Percentiles rank a stretch among this genome's conserved stretches.
phyloP scores from a whole-genome alignment of 129 eudicot species.

The Heracleum sosnowskyi region DNA sequence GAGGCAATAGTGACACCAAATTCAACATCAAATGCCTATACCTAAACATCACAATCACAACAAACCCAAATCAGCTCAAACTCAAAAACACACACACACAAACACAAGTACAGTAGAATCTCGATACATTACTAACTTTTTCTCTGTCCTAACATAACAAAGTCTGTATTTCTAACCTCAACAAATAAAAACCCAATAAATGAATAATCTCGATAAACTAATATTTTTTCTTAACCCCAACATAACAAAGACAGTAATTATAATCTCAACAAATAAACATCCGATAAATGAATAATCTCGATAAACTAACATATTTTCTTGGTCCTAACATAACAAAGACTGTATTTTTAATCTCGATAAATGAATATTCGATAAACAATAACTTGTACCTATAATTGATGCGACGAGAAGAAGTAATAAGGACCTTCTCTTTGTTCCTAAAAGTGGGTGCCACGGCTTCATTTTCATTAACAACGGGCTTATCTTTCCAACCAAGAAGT shows the following conservation, averaged over 20 bases:
- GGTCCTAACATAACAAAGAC: too few relatives aligned
- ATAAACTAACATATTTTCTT: too few relatives aligned
- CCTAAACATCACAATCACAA: conserved; percentile 26
- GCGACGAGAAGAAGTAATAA: conserved; percentile 84
- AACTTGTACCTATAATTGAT: conserved; percentile 56
- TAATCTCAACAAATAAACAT: not conserved
- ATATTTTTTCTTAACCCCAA: too few relatives aligned
- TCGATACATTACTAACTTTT: too few relatives aligned
- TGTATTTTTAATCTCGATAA: not conserved
- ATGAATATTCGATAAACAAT: not conserved
- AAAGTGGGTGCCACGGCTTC: conserved; percentile 15
- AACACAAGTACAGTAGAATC: too few relatives aligned
- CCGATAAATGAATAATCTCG: not conserved
- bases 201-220: too few relatives aligned
- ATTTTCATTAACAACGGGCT: conserved; percentile 17
- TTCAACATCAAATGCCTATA: conserved; percentile 95
- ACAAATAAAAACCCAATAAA: too few relatives aligned
- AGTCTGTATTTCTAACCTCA: too few relatives aligned
- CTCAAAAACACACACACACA: too few relatives aligned
- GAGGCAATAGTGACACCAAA: conserved; percentile 69
- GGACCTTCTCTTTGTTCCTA: conserved; percentile 69
- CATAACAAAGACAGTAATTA: too few relatives aligned
- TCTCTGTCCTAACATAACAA: too few relatives aligned
- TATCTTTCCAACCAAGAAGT: conserved; percentile 76
- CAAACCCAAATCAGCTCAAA: not conserved